phyloP scores from a whole-genome alignment of 345 rosid genomes.

The Aquilaria sinensis region DNA sequence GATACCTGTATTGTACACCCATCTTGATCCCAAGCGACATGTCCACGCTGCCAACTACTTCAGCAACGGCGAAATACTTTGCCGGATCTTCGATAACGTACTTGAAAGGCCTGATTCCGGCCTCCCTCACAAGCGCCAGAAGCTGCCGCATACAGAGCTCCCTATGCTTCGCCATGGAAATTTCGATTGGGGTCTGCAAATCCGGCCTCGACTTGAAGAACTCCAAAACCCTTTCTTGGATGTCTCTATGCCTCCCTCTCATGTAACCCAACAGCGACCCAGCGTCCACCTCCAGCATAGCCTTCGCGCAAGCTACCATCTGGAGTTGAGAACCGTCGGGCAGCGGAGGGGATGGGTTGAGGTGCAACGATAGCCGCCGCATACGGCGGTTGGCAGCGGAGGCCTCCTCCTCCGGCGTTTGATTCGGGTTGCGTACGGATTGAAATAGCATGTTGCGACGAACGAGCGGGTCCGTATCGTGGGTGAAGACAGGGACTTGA shows the following conservation, averaged over 20 bases:
- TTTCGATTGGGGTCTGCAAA: slow-evolving; percentile 87
- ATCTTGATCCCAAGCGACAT: slow-evolving; percentile 91
- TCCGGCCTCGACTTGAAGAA: slow-evolving; percentile 71
- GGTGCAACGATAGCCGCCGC: slow-evolving; percentile 47
- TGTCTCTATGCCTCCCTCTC: slow-evolving; percentile 72
- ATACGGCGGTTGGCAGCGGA: slow-evolving; percentile 37
- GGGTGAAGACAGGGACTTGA: background rate
- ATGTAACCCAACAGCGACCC: slow-evolving; percentile 42
- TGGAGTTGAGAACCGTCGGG: slow-evolving; percentile 14
- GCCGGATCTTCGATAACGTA: slow-evolving; percentile 72
- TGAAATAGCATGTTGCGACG: background rate
- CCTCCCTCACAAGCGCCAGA: slow-evolving; percentile 61
- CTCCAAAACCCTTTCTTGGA: slow-evolving; percentile 63
- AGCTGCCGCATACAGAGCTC: slow-evolving; percentile 92
- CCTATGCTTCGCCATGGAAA: slow-evolving; percentile 65
- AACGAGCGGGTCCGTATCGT: background rate
- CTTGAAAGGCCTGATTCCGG: slow-evolving; percentile 66
- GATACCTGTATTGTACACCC: slow-evolving; percentile 93
- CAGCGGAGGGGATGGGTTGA: slow-evolving; percentile 22
- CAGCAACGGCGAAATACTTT: slow-evolving; percentile 70
- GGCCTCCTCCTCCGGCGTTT: slow-evolving; percentile 22
- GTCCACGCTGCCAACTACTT: slow-evolving; percentile 87
- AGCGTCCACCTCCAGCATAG: slow-evolving; percentile 44
- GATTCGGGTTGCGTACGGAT: slow-evolving; percentile 13
- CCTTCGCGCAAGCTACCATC: slow-evolving; percentile 33